Conservation (phyloP, 805 yeast genomes). For the Metschnikowia arizonensis region DNA sequence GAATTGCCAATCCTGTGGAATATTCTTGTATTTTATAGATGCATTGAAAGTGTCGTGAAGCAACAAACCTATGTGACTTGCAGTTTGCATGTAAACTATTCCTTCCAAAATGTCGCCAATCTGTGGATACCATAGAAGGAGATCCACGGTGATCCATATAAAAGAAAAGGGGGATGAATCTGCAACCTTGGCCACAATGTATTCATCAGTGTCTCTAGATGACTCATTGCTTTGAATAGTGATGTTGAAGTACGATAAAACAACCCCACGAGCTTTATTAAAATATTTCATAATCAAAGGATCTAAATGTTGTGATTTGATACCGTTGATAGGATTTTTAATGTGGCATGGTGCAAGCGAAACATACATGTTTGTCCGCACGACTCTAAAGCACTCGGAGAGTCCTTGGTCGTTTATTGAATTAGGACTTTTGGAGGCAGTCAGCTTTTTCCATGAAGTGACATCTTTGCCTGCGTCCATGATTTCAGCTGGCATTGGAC, state of each 20-base stretch:
- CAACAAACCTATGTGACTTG: slow-evolving; percentile 88
- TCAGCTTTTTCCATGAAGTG: slow-evolving; percentile 5
- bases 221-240: slow-evolving; percentile 13
- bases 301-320: slow-evolving; percentile 84
- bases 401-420: slow-evolving; percentile 41
- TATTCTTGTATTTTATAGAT: slow-evolving; percentile 75
- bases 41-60: slow-evolving; percentile 95
- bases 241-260: slow-evolving; percentile 72
- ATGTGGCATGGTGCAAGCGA: slow-evolving; percentile 84
- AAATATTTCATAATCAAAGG: slow-evolving; percentile 83
- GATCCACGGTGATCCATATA: slow-evolving; percentile 78
- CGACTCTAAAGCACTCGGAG: slow-evolving; percentile 66
- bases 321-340: slow-evolving; percentile 68
- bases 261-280: slow-evolving; percentile 71
- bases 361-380: slow-evolving; percentile 62
- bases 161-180: slow-evolving; percentile 85
- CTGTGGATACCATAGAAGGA: slow-evolving; percentile 86
- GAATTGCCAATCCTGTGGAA: slow-evolving; percentile 85
- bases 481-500: slow-evolving; percentile 12
- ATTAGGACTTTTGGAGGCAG: slow-evolving; percentile 30
- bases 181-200: slow-evolving; percentile 60
- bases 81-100: slow-evolving; percentile 84
- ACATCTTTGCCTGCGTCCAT: neutral
- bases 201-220: slow-evolving; percentile 35
- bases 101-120: slow-evolving; percentile 88